Percentiles rank a stretch among this genome's conserved stretches.
These are phyloP conservation scores for Piper betle DNA, from an alignment of 164 flowering plant genomes.

Conservation along the genomic window DNA sequence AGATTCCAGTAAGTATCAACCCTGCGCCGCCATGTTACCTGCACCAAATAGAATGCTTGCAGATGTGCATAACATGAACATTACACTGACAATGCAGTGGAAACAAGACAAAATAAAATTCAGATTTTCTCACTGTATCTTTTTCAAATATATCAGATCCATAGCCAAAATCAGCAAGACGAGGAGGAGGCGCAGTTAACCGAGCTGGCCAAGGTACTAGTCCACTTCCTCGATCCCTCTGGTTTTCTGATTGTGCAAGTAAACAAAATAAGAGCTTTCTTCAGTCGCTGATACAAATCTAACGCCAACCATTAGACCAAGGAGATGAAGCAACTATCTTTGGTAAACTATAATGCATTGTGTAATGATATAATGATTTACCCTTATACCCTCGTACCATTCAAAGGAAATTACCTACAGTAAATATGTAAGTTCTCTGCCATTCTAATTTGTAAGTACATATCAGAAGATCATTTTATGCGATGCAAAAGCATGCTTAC, in stretches of 20 bases:
- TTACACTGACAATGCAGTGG: too few relatives aligned
- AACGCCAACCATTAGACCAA: too few relatives aligned
- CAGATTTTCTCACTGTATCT: slow-evolving; percentile 43
- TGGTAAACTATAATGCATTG: too few relatives aligned
- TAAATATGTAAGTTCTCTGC: too few relatives aligned
- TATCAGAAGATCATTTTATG: too few relatives aligned
- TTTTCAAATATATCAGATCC: slow-evolving; percentile 54
- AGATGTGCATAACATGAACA: background rate
- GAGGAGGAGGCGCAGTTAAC: slow-evolving; percentile 65
- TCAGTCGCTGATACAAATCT: background rate
- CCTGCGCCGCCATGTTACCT: slow-evolving; percentile 64
- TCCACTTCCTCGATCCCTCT: slow-evolving; percentile 46
- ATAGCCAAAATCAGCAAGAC: slow-evolving; percentile 75
- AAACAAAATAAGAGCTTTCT: background rate
- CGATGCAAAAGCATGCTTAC: slow-evolving; percentile 26
- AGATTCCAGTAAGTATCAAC: slow-evolving; percentile 65
- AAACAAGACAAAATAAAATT: background rate
- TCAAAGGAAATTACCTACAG: too few relatives aligned
- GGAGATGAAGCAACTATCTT: too few relatives aligned
- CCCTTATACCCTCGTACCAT: too few relatives aligned
- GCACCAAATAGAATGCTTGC: slow-evolving; percentile 10
- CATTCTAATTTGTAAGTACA: too few relatives aligned
- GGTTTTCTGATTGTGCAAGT: slow-evolving; percentile 3
- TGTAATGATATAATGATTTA: too few relatives aligned
- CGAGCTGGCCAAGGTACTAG: slow-evolving; percentile 91